Evolutionary conservation across 441 rosid species (phyloP), one percentile per base, ranked within the genome.

Genomic region (Croton setiger): DNA sequence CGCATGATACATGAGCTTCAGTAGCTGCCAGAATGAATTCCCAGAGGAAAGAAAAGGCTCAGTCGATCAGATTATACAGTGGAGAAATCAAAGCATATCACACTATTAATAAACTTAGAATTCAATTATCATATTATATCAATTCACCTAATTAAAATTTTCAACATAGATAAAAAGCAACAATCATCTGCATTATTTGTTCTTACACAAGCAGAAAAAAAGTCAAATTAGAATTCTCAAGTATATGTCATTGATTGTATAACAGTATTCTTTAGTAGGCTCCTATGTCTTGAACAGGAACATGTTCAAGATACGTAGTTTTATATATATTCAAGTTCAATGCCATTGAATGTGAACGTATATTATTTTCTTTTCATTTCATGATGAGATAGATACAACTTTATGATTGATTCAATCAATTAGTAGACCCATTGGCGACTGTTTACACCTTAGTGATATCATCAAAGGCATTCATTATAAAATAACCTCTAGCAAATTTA

Each of bases 1-100:
- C 23, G 99, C 96, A 13, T 91, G 93, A 83, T 92, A 86, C 99
- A 95, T 92, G 72, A 90, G 93, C 87, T 95, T 95, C 86, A 95
- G 62, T 27, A 92, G 88, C 98, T 95, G 90, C 70, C 69, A 76
- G 0, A 60, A 41, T 72, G 49, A 62, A 41, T 23, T 18, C 1
- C 8, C 14, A 10, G 10, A 44, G 27, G 5, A 11, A 51, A 58
- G n/a, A 14, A 64, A 20, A n/a, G 10, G 54, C 45, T 18, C 0
- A 37, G 4, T 20, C 36, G 10, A 20, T 43, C 23, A 17, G 31
- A 35, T 15, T 49, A 51, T 15, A 8, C n/a, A 27, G 14, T 23
- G 18, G 35, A 11, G 0, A 51, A n/a, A n/a, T 5, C 55, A 27
- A 27, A 27, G 31, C 31, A 27, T 14, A 9, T 39, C 43, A 5